Base-by-base conservation (phyloP, 768 basidiomycete genomes). In the Auricularia heimuer region DNA sequence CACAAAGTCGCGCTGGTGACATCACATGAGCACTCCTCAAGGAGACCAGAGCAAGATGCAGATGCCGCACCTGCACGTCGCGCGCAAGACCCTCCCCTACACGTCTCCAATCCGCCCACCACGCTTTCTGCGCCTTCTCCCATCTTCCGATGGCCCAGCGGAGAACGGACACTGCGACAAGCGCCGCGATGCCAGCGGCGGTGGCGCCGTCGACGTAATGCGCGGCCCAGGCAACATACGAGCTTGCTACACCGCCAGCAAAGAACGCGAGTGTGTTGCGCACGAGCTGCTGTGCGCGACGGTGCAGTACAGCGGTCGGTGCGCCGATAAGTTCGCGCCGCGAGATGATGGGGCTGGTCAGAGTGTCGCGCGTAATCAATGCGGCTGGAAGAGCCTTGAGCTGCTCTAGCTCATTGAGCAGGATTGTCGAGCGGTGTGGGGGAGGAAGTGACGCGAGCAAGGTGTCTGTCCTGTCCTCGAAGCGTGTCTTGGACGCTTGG, bases 91-190 rank as follows among this genome's bases (percentile, higher is more conserved):
- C 86, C 61, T 85, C 78, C 4, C 83, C 81, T 3, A 89, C 77
- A 61, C 89, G 78, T 21, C 70, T 70, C 79, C 84, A 87, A 71
- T 90, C 88, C 63, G 82, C 79, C 82, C 82, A 81, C 88, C 89
- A 92, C 66, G 75, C 77, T 64, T 74, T 76, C 72, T 88, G 87
- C 3, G 84, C 83, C 68, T 78, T 82, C 65, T 90, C 87, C 88
- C 89, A 92, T 65, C 77, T 78, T 12, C 83, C 81, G 4, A 87
- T 77, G 1, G 81, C 82, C 85, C 86, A 89, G 51, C 88, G 77
- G 51, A 89, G 66, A 58, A 84, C 81, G 2, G 74, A 69, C 4
- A 81, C 71, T 0, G 80, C 77, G 21, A 79, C 75, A 11, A 92
- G 71, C 64, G 81, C 77, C 12, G 87, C 88, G 0, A 83, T 73